Percentiles rank a stretch among this genome's conserved stretches.
Evolutionary conservation across 345 rosid genomes (phyloP).

Genomic region (Arabidopsis arenosa): DNA sequence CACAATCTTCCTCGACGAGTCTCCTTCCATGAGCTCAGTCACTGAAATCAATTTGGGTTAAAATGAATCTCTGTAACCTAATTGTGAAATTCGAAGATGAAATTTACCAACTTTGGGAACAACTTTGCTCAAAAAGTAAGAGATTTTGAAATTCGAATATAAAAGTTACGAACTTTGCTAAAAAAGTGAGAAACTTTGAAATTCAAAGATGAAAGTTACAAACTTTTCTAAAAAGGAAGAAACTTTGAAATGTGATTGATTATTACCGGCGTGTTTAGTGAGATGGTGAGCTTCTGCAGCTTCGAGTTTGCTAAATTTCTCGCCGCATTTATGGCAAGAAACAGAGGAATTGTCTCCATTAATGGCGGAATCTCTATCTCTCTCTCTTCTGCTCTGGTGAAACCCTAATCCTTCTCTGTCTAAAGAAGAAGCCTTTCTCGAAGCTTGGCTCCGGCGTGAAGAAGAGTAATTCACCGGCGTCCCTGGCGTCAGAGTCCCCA

Average conservation of each 20-base stretch:
- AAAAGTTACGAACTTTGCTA: neutral
- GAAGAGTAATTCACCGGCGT: slow-evolving; percentile 82
- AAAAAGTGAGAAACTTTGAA: neutral
- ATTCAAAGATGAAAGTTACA: neutral
- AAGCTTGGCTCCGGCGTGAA: slow-evolving; percentile 52
- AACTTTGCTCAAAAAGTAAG: neutral
- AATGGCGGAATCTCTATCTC: slow-evolving; percentile 53
- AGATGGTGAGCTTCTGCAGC: slow-evolving; percentile 96
- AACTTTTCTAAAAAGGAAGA: slow-evolving; percentile 7
- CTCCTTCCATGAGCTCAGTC: slow-evolving; percentile 93
- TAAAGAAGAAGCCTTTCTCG: slow-evolving; percentile 44
- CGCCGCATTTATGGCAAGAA: slow-evolving; percentile 94
- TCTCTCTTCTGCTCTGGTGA: slow-evolving; percentile 55
- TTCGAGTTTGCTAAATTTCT: slow-evolving; percentile 83
- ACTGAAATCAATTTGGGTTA: slow-evolving; percentile 50
- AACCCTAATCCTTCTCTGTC: slow-evolving; percentile 55
- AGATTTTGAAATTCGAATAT: neutral
- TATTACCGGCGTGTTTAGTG: slow-evolving; percentile 87
- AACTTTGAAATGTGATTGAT: neutral
- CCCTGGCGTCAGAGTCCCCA: slow-evolving; percentile 85
- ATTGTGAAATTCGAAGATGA: neutral
- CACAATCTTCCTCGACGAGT: slow-evolving; percentile 90
- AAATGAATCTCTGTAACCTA: neutral
- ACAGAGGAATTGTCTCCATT: slow-evolving; percentile 55
- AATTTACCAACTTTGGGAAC: neutral